Evolutionary conservation across 83 land plant species (phyloP).

Genomic region (Isoetes engelmannii): DNA sequence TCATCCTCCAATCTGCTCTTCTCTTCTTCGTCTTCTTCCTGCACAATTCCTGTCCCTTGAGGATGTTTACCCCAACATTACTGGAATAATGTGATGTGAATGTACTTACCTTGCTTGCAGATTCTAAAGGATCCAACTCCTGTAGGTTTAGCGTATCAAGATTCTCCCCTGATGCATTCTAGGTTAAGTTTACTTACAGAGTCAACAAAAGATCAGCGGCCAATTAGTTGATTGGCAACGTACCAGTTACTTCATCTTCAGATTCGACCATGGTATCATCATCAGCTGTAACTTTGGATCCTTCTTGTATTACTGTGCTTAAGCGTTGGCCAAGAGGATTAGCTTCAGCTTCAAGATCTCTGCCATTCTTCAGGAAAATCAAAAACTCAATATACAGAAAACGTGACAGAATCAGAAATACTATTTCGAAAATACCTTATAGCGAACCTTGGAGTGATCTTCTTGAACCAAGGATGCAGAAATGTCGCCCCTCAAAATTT

Average conservation of each 20-base stretch:
- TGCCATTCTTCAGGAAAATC: too few relatives aligned
- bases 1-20: slow-evolving; percentile 65
- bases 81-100: not conserved
- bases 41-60: not conserved
- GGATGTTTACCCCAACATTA: not conserved
- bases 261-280: too few relatives aligned
- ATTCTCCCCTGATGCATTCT: not conserved
- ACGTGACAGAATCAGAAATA: not conserved
- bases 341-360: too few relatives aligned
- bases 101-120: not conserved
- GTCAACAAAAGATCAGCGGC: not conserved
- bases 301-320: too few relatives aligned
- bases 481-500: not conserved
- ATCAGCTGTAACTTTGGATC: too few relatives aligned
- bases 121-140: not conserved
- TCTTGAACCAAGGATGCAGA: not conserved
- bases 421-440: not conserved
- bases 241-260: too few relatives aligned
- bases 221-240: too few relatives aligned
- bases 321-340: too few relatives aligned
- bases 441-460: not conserved
- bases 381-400: not conserved
- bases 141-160: not conserved
- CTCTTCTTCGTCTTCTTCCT: slow-evolving; percentile 51
- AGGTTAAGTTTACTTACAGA: not conserved